Base-by-base conservation (phyloP, 1,284 basidiomycete species). In the Inonotus obliquus region DNA sequence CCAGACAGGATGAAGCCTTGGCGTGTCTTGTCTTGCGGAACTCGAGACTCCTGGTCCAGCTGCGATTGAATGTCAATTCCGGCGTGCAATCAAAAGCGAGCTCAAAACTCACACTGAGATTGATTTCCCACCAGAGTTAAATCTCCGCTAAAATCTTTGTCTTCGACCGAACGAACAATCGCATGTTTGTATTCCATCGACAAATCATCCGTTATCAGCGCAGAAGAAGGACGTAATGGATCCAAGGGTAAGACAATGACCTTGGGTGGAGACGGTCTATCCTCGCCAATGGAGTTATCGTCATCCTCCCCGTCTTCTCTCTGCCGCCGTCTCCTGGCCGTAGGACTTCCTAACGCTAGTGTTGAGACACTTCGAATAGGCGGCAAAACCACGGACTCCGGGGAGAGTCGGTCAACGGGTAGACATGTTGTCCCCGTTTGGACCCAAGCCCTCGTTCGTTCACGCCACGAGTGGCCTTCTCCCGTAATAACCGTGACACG, bases 1-100 rank as follows among this genome's bases (percentile, higher is more conserved):
- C 62, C 62, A 63, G 2, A 63, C 62, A 35, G 62, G 62, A 57
- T 63, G 62, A 27, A 63, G 53, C 29, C 62, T 58, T n/a, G 53
- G 52, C 4, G 41, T 27, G 6, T 47, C 44, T 19, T 10, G 19
- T 41, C 21, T 37, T 21, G 32, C 44, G n/a, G 35, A 13, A n/a
- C 11, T 39, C 11, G 11, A 10, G 25, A 21, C 23, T 25, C 23
- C 48, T 39, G 35, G 6, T 13, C 29, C n/a, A 41, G 23, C 54
- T 57, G 25, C 13, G 17, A 49, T 19, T 48, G 23, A 19, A 39
- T 35, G 45, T 39, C n/a, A 54, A 35, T 23, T 39, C 14, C 39
- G 51, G 32, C 11, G 2, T n/a, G 17, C 51, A 17, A 52, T 52
- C 51, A 52, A 7, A 52, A 27, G 32, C 29, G 51, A 52, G 51